Conservation (phyloP, 2,329 filamentous ascomycete species). For the Apiospora koreana region DNA sequence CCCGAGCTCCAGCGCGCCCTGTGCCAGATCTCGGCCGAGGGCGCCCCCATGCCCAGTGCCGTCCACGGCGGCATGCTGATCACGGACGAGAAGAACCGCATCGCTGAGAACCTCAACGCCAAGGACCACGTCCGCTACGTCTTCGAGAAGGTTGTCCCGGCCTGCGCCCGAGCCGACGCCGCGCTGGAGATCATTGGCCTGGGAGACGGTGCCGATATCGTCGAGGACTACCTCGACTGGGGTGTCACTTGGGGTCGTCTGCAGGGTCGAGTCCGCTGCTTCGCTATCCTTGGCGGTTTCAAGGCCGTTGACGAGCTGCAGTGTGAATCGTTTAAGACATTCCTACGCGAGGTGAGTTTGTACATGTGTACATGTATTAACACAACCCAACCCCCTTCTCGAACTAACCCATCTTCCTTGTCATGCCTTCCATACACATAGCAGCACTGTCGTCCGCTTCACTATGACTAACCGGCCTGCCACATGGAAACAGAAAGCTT, state of each 20-base stretch:
- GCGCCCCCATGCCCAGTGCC: slow-evolving; percentile 62
- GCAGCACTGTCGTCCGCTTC: no score
- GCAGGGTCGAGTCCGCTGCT: slow-evolving; percentile 44
- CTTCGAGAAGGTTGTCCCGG: slow-evolving; percentile 63
- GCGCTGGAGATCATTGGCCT: slow-evolving; percentile 72
- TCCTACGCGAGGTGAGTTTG: slow-evolving; percentile 50
- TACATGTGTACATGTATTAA: background rate
- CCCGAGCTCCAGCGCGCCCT: slow-evolving; percentile 62
- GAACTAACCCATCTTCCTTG: background rate
- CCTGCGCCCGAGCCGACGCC: slow-evolving; percentile 48
- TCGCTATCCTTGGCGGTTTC: slow-evolving; percentile 52
- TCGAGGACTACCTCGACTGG: slow-evolving; percentile 59
- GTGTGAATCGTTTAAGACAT: slow-evolving; percentile 47
- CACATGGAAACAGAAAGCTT: slow-evolving; percentile 48
- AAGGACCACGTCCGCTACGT: slow-evolving; percentile 66
- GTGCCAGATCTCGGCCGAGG: slow-evolving; percentile 56
- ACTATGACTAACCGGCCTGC: background rate
- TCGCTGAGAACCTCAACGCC: slow-evolving; percentile 59
- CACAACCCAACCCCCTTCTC: background rate
- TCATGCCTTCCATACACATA: background rate
- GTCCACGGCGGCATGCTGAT: slow-evolving; percentile 58
- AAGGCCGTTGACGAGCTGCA: slow-evolving; percentile 40
- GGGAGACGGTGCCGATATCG: slow-evolving; percentile 63
- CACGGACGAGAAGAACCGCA: slow-evolving; percentile 56
- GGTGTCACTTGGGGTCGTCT: slow-evolving; percentile 52